These are phyloP conservation scores for Neurospora sp. DNA, from an alignment of 495 filamentous ascomycete genomes.

Conservation along the genomic window DNA sequence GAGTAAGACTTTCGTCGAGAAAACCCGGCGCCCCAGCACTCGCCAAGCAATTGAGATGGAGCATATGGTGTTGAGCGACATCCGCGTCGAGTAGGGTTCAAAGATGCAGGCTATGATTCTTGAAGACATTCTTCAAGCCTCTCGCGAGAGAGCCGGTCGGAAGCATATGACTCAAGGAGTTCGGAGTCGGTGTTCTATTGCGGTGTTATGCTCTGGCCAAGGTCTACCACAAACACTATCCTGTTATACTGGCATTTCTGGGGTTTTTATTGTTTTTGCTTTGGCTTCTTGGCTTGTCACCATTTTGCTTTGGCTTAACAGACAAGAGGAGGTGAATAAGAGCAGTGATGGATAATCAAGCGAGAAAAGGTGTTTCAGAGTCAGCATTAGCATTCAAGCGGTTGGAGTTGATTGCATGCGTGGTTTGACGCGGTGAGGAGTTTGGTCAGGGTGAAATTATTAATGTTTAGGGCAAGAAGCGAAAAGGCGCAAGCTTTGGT, in stretches of 20 bases:
- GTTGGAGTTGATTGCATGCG: not conserved
- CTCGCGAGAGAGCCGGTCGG: not conserved
- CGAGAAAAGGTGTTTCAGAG: not conserved
- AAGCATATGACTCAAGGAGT: not conserved
- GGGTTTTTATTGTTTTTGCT: not conserved
- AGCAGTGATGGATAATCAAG: not conserved
- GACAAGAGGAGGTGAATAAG: not conserved
- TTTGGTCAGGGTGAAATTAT: not conserved
- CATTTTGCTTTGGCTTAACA: not conserved
- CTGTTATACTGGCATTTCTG: not conserved
- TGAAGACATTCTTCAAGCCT: not conserved
- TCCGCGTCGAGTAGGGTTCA: not conserved
- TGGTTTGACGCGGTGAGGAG: not conserved
- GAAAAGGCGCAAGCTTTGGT: not conserved
- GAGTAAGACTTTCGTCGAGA: not conserved
- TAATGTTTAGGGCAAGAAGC: not conserved
- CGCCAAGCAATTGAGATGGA: not conserved
- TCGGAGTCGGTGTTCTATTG: not conserved
- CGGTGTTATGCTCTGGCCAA: not conserved
- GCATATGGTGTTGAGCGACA: not conserved
- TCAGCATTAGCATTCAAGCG: not conserved
- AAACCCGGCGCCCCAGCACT: not conserved
- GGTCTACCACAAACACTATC: not conserved
- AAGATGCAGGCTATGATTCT: not conserved
- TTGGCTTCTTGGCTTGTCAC: not conserved